Base-by-base conservation (phyloP, 768 basidiomycete species). In the Serpula lacrymans region DNA sequence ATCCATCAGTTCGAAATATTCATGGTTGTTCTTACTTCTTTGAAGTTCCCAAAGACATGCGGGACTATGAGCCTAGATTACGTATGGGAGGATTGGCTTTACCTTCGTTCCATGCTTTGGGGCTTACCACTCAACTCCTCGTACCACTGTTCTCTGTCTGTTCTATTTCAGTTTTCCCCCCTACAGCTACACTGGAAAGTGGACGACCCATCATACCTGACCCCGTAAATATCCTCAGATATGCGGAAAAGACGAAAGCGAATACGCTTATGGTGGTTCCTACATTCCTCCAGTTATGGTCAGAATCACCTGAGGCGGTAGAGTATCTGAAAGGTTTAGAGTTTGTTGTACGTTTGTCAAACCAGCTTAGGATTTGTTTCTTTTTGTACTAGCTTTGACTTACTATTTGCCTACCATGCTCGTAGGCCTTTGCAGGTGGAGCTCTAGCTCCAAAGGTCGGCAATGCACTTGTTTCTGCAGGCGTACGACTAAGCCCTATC, bases 21-120 rank as follows among this genome's bases (percentile, higher is more conserved):
- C n/a, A n/a, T n/a, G n/a, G n/a, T n/a, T n/a, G n/a, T n/a, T n/a
- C n/a, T n/a, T n/a, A n/a, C n/a, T n/a, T n/a, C n/a, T n/a, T n/a
- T n/a, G n/a, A n/a, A n/a, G n/a, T n/a, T n/a, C n/a, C n/a, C n/a
- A n/a, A n/a, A n/a, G n/a, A n/a, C n/a, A n/a, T n/a, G n/a, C n/a
- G n/a, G n/a, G n/a, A n/a, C 5, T 3, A 23, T 14, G 32, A 34
- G 12, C 5, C n/a, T 6, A 23, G 34, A 4, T 37, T 37, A 9
- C 33, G 30, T 23, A 23, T 39, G 3, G 42, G 37, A 1, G 35
- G 23, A 17, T 23, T 46, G 23, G 27, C 32, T 5, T 35, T 49
- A 7, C 51, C 51, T 22, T 14, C 45, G 3, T 52, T 49, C 41
- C 48, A 49, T 21, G 29, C 30, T 17, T 32, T 42, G 21, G 48